phyloP scores from a whole-genome alignment of 768 basidiomycete species.

The Calocera viscosa region DNA sequence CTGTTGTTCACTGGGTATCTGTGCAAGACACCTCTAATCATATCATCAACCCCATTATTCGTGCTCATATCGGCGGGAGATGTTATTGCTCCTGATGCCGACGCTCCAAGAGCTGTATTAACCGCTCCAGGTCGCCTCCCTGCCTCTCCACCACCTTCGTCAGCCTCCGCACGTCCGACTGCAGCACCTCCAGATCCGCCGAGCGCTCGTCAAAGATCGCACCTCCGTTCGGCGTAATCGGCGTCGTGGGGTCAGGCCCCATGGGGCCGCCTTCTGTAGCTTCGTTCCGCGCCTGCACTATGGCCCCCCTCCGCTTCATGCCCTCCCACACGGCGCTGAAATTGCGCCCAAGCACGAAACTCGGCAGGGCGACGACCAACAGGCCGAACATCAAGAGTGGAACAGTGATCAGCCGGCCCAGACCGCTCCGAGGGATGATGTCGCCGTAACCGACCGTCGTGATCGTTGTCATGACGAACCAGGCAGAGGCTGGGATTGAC shows the following conservation, averaged over 20 bases:
- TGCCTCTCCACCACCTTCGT: constrained; percentile 25
- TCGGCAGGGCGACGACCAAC: constrained; percentile 77
- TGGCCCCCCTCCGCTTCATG: constrained; percentile 35
- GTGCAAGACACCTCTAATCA: background rate
- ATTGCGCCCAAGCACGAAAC: constrained; percentile 82
- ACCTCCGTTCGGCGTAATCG: background rate
- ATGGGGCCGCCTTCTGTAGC: background rate
- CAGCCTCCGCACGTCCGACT: constrained; percentile 15
- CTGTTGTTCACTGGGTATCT: background rate
- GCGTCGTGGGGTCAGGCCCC: background rate
- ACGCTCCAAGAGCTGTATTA: constrained; percentile 18
- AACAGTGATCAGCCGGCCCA: constrained; percentile 76
- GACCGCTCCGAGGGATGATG: constrained; percentile 73
- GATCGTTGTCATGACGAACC: constrained; percentile 59
- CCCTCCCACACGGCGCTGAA: constrained; percentile 84
- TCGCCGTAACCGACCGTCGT: constrained; percentile 88
- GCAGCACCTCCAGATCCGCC: background rate
- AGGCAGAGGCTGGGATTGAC: constrained; percentile 57
- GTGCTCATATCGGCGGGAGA: too few species aligned
- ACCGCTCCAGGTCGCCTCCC: constrained; percentile 21
- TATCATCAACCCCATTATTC: background rate
- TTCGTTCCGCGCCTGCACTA: background rate
- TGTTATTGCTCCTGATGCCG: background rate
- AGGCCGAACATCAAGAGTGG: constrained; percentile 81
- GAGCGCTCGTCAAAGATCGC: background rate